phyloP scores from a whole-genome alignment of 2,329 filamentous ascomycete species.

The Raffaelea albimanens region DNA sequence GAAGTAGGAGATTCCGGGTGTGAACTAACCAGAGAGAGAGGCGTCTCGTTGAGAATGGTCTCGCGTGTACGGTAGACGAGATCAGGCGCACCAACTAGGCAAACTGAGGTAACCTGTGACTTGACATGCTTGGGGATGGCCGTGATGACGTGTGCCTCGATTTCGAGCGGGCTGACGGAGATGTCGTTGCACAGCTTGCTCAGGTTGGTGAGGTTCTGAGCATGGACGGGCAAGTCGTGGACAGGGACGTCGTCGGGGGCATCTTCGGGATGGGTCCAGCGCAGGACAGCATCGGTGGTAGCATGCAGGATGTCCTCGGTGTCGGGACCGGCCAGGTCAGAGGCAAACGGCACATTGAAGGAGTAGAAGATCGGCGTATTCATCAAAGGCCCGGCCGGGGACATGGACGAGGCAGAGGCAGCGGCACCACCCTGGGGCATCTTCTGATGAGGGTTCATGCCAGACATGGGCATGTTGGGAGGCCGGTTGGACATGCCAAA shows the following conservation, averaged over 20 bases:
- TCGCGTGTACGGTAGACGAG: slow-evolving; percentile 83
- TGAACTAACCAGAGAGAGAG: slow-evolving; percentile 83
- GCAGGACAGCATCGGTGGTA: slow-evolving; percentile 73
- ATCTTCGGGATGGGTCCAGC: slow-evolving; percentile 89
- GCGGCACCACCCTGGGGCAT: slow-evolving; percentile 36
- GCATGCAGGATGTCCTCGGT: slow-evolving; percentile 92
- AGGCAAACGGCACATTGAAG: slow-evolving; percentile 95
- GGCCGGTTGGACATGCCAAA: slow-evolving; percentile 51
- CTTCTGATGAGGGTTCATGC: slow-evolving; percentile 49
- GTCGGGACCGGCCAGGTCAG: slow-evolving; percentile 83
- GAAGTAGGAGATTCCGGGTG: neutral
- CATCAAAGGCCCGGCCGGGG: slow-evolving; percentile 55
- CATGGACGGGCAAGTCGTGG: slow-evolving; percentile 86
- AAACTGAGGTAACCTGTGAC: slow-evolving; percentile 74
- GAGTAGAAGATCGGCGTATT: slow-evolving; percentile 81
- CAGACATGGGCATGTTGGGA: slow-evolving; percentile 44
- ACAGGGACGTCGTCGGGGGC: slow-evolving; percentile 76
- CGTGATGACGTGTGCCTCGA: slow-evolving; percentile 77
- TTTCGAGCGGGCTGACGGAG: slow-evolving; percentile 58
- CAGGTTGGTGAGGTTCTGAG: slow-evolving; percentile 73
- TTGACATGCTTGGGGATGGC: slow-evolving; percentile 66
- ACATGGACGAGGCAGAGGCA: slow-evolving; percentile 12
- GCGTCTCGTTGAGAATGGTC: slow-evolving; percentile 82
- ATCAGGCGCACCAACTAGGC: slow-evolving; percentile 79
- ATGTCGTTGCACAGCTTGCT: slow-evolving; percentile 74